A percentile compares a stretch with the other conserved stretches of the same genome.
Evolutionary conservation across 1,284 basidiomycete species (phyloP).

Genomic region (Ceratobasidium sp.): DNA sequence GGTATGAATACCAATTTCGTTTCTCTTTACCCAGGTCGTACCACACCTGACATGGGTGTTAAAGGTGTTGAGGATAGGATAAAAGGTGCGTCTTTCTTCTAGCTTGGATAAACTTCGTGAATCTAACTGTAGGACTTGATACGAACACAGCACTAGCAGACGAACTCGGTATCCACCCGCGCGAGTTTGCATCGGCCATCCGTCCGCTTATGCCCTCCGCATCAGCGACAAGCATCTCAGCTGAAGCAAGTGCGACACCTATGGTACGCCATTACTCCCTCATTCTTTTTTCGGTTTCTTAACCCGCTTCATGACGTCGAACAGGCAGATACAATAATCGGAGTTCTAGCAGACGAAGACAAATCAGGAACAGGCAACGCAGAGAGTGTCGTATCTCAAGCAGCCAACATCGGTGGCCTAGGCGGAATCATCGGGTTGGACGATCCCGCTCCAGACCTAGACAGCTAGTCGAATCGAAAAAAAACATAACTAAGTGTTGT

Average conservation of each 20-base stretch:
- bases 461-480: neutral
- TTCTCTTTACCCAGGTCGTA: neutral
- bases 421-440: constrained; percentile 31
- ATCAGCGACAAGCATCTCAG: constrained; percentile 42
- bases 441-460: constrained; percentile 31
- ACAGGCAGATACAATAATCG: constrained; percentile 30
- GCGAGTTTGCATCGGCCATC: constrained; percentile 49
- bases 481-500: neutral
- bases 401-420: constrained; percentile 14
- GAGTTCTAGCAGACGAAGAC: constrained; percentile 26
- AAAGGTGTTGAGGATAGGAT: constrained; percentile 37
- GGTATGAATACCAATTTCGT: constrained; percentile 1
- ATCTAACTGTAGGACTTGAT: neutral
- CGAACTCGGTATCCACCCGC: constrained; percentile 50
- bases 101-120: neutral
- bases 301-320: too few relatives aligned
- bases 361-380: neutral
- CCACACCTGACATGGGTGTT: constrained; percentile 8
- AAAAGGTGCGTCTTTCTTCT: neutral
- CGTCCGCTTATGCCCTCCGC: constrained; percentile 48
- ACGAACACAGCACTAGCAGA: constrained; percentile 45
- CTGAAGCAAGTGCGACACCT: constrained; percentile 44
- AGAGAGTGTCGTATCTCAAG: neutral
- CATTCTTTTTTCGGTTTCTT: neutral
- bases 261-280: constrained; percentile 11